phyloP scores from a whole-genome alignment of 2,329 filamentous ascomycete genomes.

The Mariannaea sp. region DNA sequence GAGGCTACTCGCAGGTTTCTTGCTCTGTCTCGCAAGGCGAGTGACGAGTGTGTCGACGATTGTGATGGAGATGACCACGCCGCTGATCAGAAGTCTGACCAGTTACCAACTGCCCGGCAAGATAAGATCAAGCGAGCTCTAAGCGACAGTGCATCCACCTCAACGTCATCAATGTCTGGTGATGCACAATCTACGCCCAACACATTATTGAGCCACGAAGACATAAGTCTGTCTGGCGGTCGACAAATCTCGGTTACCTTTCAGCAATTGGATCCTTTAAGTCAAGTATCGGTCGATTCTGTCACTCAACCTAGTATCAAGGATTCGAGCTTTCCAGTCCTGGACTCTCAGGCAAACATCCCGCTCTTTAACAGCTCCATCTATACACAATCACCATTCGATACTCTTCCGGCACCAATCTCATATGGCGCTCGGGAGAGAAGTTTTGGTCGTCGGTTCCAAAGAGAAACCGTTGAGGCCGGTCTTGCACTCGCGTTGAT shows the following conservation, averaged over 20 bases:
- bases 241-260: background rate
- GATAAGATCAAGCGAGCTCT: slow-evolving; percentile 2
- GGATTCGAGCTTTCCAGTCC: slow-evolving; percentile 59
- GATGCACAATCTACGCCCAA: slow-evolving; percentile 6
- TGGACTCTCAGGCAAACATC: slow-evolving; percentile 25
- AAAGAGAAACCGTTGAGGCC: slow-evolving; percentile 67
- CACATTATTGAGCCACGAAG: slow-evolving; percentile 7
- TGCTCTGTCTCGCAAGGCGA: slow-evolving; percentile 54
- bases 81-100: background rate
- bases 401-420: slow-evolving; percentile 49
- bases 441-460: slow-evolving; percentile 72
- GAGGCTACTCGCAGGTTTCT: slow-evolving; percentile 63
- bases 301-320: slow-evolving; percentile 56
- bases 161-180: slow-evolving; percentile 3
- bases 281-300: slow-evolving; percentile 49
- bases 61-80: slow-evolving; percentile 19
- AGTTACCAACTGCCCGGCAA: background rate
- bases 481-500: slow-evolving; percentile 62
- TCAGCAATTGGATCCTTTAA: slow-evolving; percentile 1
- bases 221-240: slow-evolving; percentile 3
- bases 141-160: too few relatives aligned
- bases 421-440: slow-evolving; percentile 67
- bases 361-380: slow-evolving; percentile 26
- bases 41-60: slow-evolving; percentile 36
- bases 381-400: slow-evolving; percentile 37